Base-by-base conservation (phyloP, 345 rosid species). In the Anastatica hierochuntica region DNA sequence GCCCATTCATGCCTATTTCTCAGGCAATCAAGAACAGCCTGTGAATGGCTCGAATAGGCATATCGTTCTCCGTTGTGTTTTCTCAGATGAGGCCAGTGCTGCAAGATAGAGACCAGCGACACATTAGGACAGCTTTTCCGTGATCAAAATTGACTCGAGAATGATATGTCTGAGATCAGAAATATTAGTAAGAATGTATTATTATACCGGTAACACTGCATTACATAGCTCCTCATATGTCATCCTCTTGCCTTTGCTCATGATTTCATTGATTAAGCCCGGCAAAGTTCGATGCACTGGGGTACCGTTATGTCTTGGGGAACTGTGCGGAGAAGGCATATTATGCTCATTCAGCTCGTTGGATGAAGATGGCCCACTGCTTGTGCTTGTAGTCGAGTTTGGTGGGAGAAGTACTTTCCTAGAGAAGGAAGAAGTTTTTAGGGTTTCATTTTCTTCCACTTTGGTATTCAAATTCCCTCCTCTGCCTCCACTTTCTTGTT, bases 11-110 rank as follows among this genome's bases (percentile, higher is more conserved):
- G 94, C 63, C 97, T 80, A 60, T 88, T 94, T 56, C 99, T 76
- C 63, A 94, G 76, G 70, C 97, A 94, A 73, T 94, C 99, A 43
- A 94, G 95, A 77, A 88, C 99, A 56, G 99, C 99, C 62, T 94
- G 99, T 53, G 90, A 83, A 73, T 76, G 99, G 72, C 89, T 88
- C 21, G 97, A 82, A 79, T 94, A 94, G 9, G 99, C 99, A 70
- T 88, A 94, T 14, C 95, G 85, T 60, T 85, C 99, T 43, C 99
- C 99, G 56, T 94, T 94, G 63, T 88, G 97, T 79, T 94, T 94
- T 74, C 99, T 80, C 76, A 94, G 70, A 76, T 79, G 84, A 36
- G 80, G 83, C 99, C 99, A 94, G 61, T 94, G 95, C 97, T 94
- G 79, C 58, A 74, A 64, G 65, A 20, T n/a, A 46, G 71, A 58